These are phyloP conservation scores for Ploettnerulaceae sp. DNA, from an alignment of 2,329 filamentous ascomycete species.

Conservation along the genomic window DNA sequence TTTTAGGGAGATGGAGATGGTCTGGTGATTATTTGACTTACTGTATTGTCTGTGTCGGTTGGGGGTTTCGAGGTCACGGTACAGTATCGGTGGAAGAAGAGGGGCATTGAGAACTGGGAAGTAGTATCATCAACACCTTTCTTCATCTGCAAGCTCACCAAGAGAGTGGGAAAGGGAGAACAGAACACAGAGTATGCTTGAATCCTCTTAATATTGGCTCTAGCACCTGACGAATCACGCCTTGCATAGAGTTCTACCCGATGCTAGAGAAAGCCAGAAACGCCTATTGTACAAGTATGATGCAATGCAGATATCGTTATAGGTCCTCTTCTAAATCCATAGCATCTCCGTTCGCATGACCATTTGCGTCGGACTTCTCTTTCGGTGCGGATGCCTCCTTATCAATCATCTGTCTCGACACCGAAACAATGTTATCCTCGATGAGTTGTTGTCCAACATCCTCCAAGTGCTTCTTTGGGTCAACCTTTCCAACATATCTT, in stretches of 20 bases:
- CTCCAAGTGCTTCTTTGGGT: slow-evolving; percentile 98
- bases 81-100: too few relatives aligned
- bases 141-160: too few relatives aligned
- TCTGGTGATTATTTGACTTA: too few relatives aligned
- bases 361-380: slow-evolving; percentile 52
- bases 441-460: slow-evolving; percentile 95
- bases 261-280: slow-evolving; percentile 28
- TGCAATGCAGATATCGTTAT: slow-evolving; percentile 41
- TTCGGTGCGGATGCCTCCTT: slow-evolving; percentile 93
- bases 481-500: slow-evolving; percentile 96
- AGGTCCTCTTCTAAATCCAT: slow-evolving; percentile 35
- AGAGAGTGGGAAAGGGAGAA: too few relatives aligned
- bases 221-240: slow-evolving; percentile 16
- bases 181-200: too few relatives aligned
- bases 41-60: too few relatives aligned
- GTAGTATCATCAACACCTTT: too few relatives aligned
- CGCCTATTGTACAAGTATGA: slow-evolving; percentile 35
- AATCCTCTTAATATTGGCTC: slow-evolving; percentile 14
- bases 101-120: too few relatives aligned
- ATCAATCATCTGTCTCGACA: slow-evolving; percentile 99
- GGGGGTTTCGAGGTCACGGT: too few relatives aligned
- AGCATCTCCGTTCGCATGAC: slow-evolving; percentile 31
- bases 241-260: slow-evolving; percentile 17
- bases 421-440: slow-evolving; percentile 98
- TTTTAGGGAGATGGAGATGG: too few relatives aligned